Evolutionary conservation across 495 filamentous ascomycete species (phyloP).

Genomic region (Penicilliopsis zonata): DNA sequence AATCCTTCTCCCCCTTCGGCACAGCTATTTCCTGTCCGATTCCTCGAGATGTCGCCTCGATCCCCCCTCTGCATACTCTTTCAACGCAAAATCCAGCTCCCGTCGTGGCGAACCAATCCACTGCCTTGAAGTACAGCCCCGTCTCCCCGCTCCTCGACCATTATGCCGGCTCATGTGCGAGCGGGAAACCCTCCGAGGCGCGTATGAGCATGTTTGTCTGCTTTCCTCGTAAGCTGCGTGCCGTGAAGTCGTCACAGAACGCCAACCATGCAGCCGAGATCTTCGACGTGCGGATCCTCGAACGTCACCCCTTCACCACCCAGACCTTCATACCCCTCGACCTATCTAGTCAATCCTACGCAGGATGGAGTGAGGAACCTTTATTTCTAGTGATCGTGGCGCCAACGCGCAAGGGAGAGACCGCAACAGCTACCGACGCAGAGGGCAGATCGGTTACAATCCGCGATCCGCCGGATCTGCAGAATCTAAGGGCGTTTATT

Average conservation of each 20-base stretch:
- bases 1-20: constrained; percentile 69
- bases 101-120: constrained; percentile 67
- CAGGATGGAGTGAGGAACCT: constrained; percentile 18
- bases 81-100: no score
- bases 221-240: constrained; percentile 47
- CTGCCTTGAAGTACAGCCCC: constrained; percentile 73
- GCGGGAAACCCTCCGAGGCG: constrained; percentile 42
- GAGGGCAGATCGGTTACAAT: constrained; percentile 20
- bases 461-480: constrained; percentile 61
- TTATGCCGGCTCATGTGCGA: constrained; percentile 51
- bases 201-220: constrained; percentile 87
- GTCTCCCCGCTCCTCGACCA: constrained; percentile 58
- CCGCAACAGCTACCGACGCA: constrained; percentile 20
- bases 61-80: constrained; percentile 19
- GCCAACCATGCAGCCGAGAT: constrained; percentile 16
- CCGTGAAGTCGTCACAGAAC: constrained; percentile 3
- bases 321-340: constrained; percentile 85
- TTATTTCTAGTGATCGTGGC: constrained; percentile 86
- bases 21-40: constrained; percentile 66
- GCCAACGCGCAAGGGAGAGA: constrained; percentile 41
- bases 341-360: constrained; percentile 25
- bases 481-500: constrained; percentile 60
- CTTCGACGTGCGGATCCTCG: constrained; percentile 66
- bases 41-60: constrained; percentile 35
- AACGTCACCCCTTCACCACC: constrained; percentile 86